Evolutionary conservation across 805 yeast species (phyloP).

Genomic region (Kodamaea hsintzibuensis): DNA sequence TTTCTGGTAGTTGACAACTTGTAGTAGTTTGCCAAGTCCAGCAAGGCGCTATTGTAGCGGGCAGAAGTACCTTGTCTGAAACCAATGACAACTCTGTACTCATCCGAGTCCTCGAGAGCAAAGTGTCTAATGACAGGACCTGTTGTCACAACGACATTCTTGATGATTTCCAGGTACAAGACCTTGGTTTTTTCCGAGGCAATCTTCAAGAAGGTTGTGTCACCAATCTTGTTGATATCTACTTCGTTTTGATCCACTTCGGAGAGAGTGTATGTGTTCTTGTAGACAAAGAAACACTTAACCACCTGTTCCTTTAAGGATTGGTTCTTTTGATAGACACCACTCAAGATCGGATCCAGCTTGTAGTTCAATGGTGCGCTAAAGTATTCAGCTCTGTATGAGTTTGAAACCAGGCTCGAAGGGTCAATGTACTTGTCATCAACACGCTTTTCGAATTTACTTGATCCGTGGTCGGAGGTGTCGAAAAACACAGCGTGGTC

Average conservation of each 20-base stretch:
- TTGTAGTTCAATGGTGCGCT: constrained; percentile 59
- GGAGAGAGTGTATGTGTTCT: constrained; percentile 43
- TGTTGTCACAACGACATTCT: constrained; percentile 66
- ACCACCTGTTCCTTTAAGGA: constrained; percentile 49
- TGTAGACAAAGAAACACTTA: constrained; percentile 81
- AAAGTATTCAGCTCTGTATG: constrained; percentile 76
- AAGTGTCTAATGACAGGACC: constrained; percentile 93
- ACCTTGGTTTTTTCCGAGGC: constrained; percentile 79
- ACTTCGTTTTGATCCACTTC: constrained; percentile 36
- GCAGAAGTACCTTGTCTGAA: constrained; percentile 82
- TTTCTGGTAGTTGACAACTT: constrained; percentile 82
- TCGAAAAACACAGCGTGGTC: constrained; percentile 93
- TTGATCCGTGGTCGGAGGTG: constrained; percentile 54
- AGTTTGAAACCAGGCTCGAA: constrained; percentile 32
- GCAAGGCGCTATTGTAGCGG: constrained; percentile 82
- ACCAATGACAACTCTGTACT: constrained; percentile 86
- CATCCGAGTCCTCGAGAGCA: constrained; percentile 76
- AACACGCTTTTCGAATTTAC: constrained; percentile 67
- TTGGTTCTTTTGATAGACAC: constrained; percentile 34
- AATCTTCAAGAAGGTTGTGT: constrained; percentile 71
- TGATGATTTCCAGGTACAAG: constrained; percentile 71
- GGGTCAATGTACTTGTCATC: constrained; percentile 80
- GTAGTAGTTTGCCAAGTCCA: constrained; percentile 86
- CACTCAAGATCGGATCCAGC: constrained; percentile 46
- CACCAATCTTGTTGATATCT: constrained; percentile 71